Percentiles rank a stretch among this genome's conserved stretches.
phyloP scores from a whole-genome alignment of 805 yeast species.

The Wickerhamiella domercqiae region DNA sequence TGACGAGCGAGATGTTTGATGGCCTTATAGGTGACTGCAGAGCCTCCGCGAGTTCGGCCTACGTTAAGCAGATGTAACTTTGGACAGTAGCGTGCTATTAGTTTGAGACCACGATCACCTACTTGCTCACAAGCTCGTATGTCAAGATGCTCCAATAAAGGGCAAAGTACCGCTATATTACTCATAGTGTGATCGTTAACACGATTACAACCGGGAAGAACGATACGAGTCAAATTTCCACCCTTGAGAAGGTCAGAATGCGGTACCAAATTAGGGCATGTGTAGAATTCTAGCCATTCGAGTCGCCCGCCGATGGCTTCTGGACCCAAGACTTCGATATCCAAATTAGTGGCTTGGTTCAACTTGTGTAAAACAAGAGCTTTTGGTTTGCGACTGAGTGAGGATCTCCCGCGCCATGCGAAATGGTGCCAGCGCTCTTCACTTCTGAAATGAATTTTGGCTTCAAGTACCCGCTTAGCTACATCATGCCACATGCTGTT shows the following conservation, averaged over 20 bases:
- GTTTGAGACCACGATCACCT: slow-evolving; percentile 58
- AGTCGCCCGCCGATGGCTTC: slow-evolving; percentile 33
- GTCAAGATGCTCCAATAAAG: slow-evolving; percentile 50
- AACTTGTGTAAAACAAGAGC: slow-evolving; percentile 54
- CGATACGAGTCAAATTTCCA: slow-evolving; percentile 29
- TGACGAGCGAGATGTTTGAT: slow-evolving; percentile 40
- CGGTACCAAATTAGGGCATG: slow-evolving; percentile 63
- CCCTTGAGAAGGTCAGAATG: slow-evolving; percentile 32
- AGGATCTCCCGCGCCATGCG: slow-evolving; percentile 16
- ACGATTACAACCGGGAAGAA: slow-evolving; percentile 55
- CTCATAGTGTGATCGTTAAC: slow-evolving; percentile 47
- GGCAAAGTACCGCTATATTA: slow-evolving; percentile 38
- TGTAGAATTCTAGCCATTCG: slow-evolving; percentile 62
- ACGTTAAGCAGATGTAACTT: slow-evolving; percentile 48
- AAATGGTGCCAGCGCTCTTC: slow-evolving; percentile 33
- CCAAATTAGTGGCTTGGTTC: slow-evolving; percentile 35
- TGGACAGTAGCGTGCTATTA: slow-evolving; percentile 47
- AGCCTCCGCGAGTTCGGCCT: slow-evolving; percentile 62
- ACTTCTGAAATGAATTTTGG: slow-evolving; percentile 39
- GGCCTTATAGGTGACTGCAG: slow-evolving; percentile 55
- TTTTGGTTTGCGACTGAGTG: slow-evolving; percentile 18
- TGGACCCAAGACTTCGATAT: slow-evolving; percentile 34
- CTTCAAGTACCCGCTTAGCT: slow-evolving; percentile 39
- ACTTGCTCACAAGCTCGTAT: slow-evolving; percentile 71
- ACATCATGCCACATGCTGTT: slow-evolving; percentile 49